These are phyloP conservation scores for Salix koriyanagi DNA, from an alignment of 345 rosid genomes.

Conservation along the genomic window DNA sequence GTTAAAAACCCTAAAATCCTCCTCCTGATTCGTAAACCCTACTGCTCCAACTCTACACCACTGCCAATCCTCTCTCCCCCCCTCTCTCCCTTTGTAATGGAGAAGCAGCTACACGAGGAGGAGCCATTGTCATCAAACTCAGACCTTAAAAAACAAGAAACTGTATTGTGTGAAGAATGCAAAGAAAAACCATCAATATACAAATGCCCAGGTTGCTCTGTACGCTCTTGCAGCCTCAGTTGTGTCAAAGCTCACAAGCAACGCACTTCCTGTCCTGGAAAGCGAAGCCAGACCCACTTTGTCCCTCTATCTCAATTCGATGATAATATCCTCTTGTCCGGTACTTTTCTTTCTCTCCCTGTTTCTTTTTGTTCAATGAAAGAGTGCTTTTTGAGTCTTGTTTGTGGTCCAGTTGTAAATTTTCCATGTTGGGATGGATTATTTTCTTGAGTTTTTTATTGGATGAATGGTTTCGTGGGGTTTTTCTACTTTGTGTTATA, in stretches of 20 bases:
- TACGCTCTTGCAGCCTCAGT: conserved; percentile 70
- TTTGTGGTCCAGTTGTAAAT: neutral
- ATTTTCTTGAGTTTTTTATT: neutral
- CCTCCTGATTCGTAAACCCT: neutral
- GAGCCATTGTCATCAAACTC: neutral
- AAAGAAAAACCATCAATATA: conserved; percentile 50
- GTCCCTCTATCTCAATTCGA: conserved; percentile 65
- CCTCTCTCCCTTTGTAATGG: neutral
- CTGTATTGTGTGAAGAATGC: conserved; percentile 58
- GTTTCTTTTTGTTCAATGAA: neutral
- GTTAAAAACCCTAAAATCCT: no score
- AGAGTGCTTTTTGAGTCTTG: neutral
- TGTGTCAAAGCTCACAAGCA: conserved; percentile 83
- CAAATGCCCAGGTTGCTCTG: conserved; percentile 80
- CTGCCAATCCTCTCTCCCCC: neutral
- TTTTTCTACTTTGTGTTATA: no score
- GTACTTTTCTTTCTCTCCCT: conserved; percentile 25
- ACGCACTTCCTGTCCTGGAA: conserved; percentile 74
- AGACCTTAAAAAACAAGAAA: neutral
- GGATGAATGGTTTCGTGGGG: neutral
- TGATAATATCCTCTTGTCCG: conserved; percentile 69
- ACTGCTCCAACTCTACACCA: neutral
- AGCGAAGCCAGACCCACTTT: conserved; percentile 43
- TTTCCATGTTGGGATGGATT: neutral
- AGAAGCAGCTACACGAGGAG: neutral